Evolutionary conservation across 139 green algal genomes (phyloP).

Genomic region (Chlamydomonas sp.): DNA sequence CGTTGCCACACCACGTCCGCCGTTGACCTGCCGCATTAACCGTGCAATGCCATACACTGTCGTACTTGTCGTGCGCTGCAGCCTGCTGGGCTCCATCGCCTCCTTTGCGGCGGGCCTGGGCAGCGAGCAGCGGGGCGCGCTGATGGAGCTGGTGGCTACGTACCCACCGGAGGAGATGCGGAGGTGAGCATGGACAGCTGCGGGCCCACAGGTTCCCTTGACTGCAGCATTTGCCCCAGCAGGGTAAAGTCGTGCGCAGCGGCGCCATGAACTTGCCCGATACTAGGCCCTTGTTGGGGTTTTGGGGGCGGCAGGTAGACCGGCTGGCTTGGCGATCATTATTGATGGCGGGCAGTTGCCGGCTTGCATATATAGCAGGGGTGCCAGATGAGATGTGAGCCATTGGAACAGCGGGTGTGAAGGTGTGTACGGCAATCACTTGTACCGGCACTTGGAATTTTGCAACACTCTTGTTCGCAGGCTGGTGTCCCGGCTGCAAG

Average conservation of each 20-base stretch:
- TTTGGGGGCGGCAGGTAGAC: no score
- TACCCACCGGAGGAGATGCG: constrained; percentile 43
- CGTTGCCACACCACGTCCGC: neutral
- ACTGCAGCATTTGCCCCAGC: no score
- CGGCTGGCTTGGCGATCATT: no score
- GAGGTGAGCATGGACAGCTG: neutral
- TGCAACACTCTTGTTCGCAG: neutral
- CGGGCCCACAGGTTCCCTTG: no score
- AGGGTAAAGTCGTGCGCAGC: neutral
- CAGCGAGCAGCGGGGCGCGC: constrained; percentile 8
- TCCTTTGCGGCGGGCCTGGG: constrained; percentile 18
- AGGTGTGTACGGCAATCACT: neutral
- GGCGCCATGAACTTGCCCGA: no score
- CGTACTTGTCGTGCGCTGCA: neutral
- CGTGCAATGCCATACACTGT: neutral
- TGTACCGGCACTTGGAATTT: neutral
- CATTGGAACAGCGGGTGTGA: neutral
- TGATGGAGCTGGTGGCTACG: constrained; percentile 33
- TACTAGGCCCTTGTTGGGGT: no score
- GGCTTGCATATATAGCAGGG: no score
- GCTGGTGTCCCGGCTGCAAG: constrained; percentile 57
- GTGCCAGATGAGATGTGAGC: no score
- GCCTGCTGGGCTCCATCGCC: constrained; percentile 17
- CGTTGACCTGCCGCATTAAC: no score
- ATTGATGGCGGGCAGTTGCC: no score